A percentile compares a stretch with the other conserved stretches of the same genome.
phyloP scores from a whole-genome alignment of 192 early-diverging fungal genomes.

The Funneliformis mosseae region DNA sequence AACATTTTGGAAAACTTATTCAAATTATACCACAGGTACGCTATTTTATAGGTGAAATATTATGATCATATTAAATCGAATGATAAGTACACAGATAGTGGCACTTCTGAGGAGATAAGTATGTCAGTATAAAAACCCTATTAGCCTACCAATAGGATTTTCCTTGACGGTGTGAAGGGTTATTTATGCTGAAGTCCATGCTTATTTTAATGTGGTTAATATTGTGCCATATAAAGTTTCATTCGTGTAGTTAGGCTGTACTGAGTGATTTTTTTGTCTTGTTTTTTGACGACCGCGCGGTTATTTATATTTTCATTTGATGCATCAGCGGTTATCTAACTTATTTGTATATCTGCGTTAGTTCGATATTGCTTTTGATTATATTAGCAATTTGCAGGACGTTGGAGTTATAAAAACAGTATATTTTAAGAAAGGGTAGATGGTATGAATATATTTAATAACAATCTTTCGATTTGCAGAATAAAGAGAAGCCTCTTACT shows the following conservation, averaged over 20 bases:
- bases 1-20: too few relatives aligned
- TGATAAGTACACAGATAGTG: background rate
- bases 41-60: background rate
- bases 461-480: background rate
- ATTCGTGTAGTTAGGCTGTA: conserved; percentile 8
- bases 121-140: background rate
- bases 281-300: background rate
- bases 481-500: conserved; percentile 21
- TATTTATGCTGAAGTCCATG: conserved; percentile 5
- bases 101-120: background rate
- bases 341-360: conserved; percentile 12
- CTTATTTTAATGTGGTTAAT: conserved; percentile 13
- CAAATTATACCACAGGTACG: background rate
- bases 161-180: conserved; percentile 5
- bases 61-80: background rate
- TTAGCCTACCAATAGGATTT: background rate
- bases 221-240: conserved; percentile 10
- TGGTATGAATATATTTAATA: background rate
- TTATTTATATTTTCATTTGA: conserved; percentile 8
- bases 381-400: conserved; percentile 11
- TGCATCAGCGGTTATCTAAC: conserved; percentile 18
- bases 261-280: conserved; percentile 6
- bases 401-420: conserved; percentile 11
- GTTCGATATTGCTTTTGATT: conserved; percentile 19
- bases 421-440: background rate